Conservation (phyloP, 208 protist species). For the Leishmania mexicana region DNA sequence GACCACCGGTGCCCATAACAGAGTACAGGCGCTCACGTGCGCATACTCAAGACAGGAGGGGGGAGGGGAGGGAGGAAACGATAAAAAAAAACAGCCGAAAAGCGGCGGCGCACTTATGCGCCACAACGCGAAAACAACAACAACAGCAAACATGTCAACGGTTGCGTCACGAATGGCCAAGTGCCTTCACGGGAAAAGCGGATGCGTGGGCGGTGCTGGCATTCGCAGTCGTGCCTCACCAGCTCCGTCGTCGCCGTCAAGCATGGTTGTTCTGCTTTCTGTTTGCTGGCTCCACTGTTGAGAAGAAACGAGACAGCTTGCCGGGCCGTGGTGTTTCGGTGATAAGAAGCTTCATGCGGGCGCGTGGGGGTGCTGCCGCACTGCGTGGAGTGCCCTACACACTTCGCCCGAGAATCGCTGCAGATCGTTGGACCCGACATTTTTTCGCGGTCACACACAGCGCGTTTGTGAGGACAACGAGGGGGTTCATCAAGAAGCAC, state of each 20-base stretch:
- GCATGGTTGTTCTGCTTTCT: background rate
- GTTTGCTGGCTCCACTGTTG: background rate
- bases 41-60: background rate
- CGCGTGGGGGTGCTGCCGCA: background rate
- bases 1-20: background rate
- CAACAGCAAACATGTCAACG: too few relatives aligned
- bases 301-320: background rate
- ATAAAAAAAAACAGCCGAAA: background rate
- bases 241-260: background rate
- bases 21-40: background rate
- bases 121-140: background rate
- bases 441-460: constrained; percentile 50
- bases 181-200: background rate
- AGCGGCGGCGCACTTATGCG: background rate
- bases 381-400: background rate
- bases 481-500: constrained; percentile 46
- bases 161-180: background rate
- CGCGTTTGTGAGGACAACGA: constrained; percentile 27
- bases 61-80: background rate
- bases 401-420: constrained; percentile 1
- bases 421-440: background rate
- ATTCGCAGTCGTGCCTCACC: background rate
- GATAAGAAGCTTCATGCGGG: background rate
- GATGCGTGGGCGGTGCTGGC: background rate
- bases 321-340: background rate